Evolutionary conservation across 1,139 yeast genomes (phyloP).

Genomic region (Protomyces arabidopsidicola): DNA sequence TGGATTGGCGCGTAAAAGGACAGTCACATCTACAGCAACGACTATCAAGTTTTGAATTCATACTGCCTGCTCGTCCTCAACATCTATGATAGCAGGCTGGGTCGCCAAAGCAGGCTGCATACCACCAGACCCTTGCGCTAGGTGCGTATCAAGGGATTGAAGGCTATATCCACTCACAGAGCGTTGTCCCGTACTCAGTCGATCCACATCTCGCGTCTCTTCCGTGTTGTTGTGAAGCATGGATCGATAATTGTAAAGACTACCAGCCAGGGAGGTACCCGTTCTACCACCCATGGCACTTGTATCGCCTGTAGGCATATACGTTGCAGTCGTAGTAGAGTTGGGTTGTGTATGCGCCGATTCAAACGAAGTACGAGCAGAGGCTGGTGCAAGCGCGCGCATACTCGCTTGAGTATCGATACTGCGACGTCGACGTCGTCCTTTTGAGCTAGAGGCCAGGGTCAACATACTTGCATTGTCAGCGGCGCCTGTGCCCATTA

Average conservation of each 20-base stretch:
- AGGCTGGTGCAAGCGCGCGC: constrained; percentile 21
- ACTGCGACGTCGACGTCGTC: constrained; percentile 5
- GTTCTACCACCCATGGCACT: neutral
- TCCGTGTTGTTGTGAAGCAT: neutral
- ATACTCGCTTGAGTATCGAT: constrained; percentile 21
- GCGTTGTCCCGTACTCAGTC: neutral
- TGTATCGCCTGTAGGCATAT: neutral
- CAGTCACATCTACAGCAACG: neutral
- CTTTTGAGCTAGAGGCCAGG: constrained; percentile 19
- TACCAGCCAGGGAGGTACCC: neutral
- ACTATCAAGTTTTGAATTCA: neutral
- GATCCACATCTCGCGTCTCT: neutral
- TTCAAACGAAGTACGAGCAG: constrained; percentile 20
- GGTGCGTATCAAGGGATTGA: neutral
- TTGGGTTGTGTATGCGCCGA: neutral
- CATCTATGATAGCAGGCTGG: neutral
- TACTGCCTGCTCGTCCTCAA: neutral
- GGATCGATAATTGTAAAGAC: neutral
- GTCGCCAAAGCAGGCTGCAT: neutral
- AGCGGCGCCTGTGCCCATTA: constrained; percentile 5
- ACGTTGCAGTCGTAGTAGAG: neutral
- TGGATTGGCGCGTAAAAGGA: neutral
- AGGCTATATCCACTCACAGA: neutral
- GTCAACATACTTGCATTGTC: constrained; percentile 25
- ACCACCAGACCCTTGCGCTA: neutral